Evolutionary conservation across 352 stramenopile species (phyloP).

Genomic region (Phytophthora agathidicida): DNA sequence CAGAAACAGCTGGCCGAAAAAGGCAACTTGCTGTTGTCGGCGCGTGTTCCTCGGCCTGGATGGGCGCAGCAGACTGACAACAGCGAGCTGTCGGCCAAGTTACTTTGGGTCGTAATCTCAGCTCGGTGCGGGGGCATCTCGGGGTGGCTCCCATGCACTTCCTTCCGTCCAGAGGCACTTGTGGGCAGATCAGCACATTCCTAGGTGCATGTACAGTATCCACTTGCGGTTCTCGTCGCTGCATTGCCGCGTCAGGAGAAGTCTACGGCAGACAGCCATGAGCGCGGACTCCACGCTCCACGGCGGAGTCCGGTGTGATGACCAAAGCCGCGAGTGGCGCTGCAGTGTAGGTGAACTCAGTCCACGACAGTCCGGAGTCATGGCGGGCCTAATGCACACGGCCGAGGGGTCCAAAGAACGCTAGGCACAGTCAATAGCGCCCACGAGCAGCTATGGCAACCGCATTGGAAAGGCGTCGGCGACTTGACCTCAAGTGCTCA

Average conservation of each 20-base stretch:
- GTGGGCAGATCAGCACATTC: slow-evolving; percentile 10
- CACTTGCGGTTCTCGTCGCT: neutral
- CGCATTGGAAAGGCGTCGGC: too few relatives aligned
- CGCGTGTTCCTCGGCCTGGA: slow-evolving; percentile 25
- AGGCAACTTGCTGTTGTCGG: slow-evolving; percentile 34
- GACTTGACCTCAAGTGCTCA: neutral
- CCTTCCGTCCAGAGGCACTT: slow-evolving; percentile 3
- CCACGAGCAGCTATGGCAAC: too few relatives aligned
- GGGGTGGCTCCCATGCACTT: neutral
- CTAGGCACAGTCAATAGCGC: too few relatives aligned
- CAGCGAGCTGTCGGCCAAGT: slow-evolving; percentile 1
- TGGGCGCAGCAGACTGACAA: slow-evolving; percentile 6
- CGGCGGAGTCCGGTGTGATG: slow-evolving; percentile 11
- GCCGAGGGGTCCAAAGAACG: too few relatives aligned
- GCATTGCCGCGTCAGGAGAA: slow-evolving; percentile 1
- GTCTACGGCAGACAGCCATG: too few relatives aligned
- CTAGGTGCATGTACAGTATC: too few relatives aligned
- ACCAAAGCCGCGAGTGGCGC: neutral
- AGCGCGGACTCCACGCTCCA: too few relatives aligned
- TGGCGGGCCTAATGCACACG: neutral
- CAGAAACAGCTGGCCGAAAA: slow-evolving; percentile 37
- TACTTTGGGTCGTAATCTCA: slow-evolving; percentile 3
- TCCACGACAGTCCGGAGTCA: slow-evolving; percentile 1
- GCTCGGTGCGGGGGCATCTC: slow-evolving; percentile 14
- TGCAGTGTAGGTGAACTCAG: neutral